Conservation (phyloP, 2,329 filamentous ascomycete species). For the Coccinonectria pachysandricola region DNA sequence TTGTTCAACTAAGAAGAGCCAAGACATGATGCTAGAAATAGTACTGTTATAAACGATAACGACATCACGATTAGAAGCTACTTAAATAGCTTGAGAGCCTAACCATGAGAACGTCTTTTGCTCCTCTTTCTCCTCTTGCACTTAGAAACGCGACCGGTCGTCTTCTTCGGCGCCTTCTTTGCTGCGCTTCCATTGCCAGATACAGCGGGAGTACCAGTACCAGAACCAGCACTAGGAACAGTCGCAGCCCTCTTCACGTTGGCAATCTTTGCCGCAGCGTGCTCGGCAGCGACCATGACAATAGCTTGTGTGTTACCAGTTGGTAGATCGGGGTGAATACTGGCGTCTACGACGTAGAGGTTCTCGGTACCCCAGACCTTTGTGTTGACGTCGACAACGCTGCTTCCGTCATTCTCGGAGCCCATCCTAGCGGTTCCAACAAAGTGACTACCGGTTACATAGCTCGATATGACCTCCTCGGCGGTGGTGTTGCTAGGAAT, state of each 20-base stretch:
- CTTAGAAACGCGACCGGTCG: too few relatives aligned
- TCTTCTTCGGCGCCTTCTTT: too few relatives aligned
- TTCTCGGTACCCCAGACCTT: constrained; percentile 60
- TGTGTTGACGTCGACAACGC: constrained; percentile 53
- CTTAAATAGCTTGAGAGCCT: too few relatives aligned
- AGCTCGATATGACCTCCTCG: constrained; percentile 43
- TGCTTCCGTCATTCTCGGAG: constrained; percentile 38
- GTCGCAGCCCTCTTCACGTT: background rate
- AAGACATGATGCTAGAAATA: too few relatives aligned
- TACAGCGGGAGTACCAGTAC: background rate
- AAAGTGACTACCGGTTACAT: constrained; percentile 40
- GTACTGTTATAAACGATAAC: too few relatives aligned
- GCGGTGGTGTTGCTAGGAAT: constrained; percentile 37
- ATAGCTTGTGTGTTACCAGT: constrained; percentile 58
- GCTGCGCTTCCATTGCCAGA: too few relatives aligned
- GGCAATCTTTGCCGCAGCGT: constrained; percentile 31
- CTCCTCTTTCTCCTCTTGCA: too few relatives aligned
- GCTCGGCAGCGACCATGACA: constrained; percentile 55
- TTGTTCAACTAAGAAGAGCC: too few relatives aligned
- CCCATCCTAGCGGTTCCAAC: constrained; percentile 53
- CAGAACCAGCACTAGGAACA: background rate
- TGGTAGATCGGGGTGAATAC: constrained; percentile 58
- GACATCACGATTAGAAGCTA: too few relatives aligned
- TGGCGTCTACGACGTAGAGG: constrained; percentile 57
- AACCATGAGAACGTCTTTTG: too few relatives aligned